A percentile compares a stretch with the other conserved stretches of the same genome.
Conservation (phyloP, 208 protist genomes). For the Wallacemonas sp. region DNA sequence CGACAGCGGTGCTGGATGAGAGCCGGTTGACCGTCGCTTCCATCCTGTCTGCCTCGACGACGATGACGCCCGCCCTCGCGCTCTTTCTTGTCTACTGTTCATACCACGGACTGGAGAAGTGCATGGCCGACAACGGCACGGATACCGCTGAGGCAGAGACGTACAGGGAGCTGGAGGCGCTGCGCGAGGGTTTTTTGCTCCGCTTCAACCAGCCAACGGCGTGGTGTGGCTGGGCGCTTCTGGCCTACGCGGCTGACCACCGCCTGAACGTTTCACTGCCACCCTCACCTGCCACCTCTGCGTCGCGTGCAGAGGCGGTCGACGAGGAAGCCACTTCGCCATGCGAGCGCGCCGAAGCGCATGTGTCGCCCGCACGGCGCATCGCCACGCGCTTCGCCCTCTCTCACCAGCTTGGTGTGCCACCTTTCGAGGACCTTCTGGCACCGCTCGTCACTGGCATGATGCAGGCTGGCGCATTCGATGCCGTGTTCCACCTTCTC, state of each 20-base stretch:
- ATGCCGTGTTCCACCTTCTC: constrained; percentile 43
- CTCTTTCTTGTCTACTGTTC: constrained; percentile 67
- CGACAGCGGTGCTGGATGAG: constrained; percentile 10
- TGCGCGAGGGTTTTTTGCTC: constrained; percentile 44
- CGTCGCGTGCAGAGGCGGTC: too few species aligned
- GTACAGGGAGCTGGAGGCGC: constrained; percentile 22
- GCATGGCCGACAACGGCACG: constrained; percentile 5
- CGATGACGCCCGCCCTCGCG: constrained; percentile 33
- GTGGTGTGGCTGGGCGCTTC: constrained; percentile 41
- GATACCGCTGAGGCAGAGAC: constrained; percentile 11
- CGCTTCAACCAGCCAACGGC: constrained; percentile 36
- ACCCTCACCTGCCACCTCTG: too few species aligned
- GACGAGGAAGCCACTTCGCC: too few species aligned
- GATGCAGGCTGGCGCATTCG: constrained; percentile 42
- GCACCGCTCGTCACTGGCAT: constrained; percentile 53
- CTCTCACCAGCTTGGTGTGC: constrained; percentile 25
- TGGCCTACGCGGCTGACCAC: constrained; percentile 62
- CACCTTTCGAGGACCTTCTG: constrained; percentile 40
- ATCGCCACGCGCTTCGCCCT: not conserved
- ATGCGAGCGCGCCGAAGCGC: too few species aligned
- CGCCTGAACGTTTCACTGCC: constrained; percentile 15
- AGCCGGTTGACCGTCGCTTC: constrained; percentile 21
- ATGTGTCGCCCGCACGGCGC: not conserved
- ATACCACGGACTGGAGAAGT: constrained; percentile 2
- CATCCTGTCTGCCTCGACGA: constrained; percentile 25